These are phyloP conservation scores for Salvia rosmarinus DNA, from an alignment of 257 asterid genomes.

Conservation along the genomic window DNA sequence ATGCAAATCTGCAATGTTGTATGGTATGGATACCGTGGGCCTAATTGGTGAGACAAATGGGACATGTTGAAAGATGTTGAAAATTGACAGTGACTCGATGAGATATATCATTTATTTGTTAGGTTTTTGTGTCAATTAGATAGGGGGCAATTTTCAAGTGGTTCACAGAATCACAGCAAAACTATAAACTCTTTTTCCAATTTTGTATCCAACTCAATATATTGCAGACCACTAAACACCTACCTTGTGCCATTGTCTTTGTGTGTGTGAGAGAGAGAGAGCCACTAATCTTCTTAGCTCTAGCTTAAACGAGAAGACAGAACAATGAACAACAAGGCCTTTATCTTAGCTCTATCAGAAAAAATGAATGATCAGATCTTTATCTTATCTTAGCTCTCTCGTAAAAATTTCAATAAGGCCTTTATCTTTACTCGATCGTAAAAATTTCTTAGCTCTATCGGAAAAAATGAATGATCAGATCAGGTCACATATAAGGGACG, in stretches of 20 bases:
- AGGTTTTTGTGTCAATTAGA: constrained; percentile 59
- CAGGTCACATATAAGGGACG: too few relatives aligned
- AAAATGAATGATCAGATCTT: too few relatives aligned
- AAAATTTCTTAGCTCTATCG: too few relatives aligned
- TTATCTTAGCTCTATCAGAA: constrained; percentile 15
- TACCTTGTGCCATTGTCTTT: too few relatives aligned
- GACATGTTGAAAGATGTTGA: constrained; percentile 47
- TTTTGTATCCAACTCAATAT: constrained; percentile 39
- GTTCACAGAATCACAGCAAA: constrained; percentile 34
- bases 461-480: too few relatives aligned
- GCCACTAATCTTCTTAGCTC: not conserved
- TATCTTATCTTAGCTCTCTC: too few relatives aligned
- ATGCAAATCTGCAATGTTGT: constrained; percentile 36
- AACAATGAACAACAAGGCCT: constrained; percentile 38
- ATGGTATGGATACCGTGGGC: constrained; percentile 51
- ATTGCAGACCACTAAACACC: constrained; percentile 55
- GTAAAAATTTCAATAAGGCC: too few relatives aligned
- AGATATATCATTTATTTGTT: constrained; percentile 21
- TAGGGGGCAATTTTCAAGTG: constrained; percentile 67
- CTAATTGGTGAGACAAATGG: constrained; percentile 45
- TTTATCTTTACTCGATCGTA: too few relatives aligned
- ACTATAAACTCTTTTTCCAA: constrained; percentile 34
- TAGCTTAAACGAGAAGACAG: constrained; percentile 46
- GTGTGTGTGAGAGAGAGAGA: too few relatives aligned
- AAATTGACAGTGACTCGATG: constrained; percentile 41